These are phyloP conservation scores for Elongisporangium anandrum DNA, from an alignment of 352 stramenopile species.

Conservation along the genomic window DNA sequence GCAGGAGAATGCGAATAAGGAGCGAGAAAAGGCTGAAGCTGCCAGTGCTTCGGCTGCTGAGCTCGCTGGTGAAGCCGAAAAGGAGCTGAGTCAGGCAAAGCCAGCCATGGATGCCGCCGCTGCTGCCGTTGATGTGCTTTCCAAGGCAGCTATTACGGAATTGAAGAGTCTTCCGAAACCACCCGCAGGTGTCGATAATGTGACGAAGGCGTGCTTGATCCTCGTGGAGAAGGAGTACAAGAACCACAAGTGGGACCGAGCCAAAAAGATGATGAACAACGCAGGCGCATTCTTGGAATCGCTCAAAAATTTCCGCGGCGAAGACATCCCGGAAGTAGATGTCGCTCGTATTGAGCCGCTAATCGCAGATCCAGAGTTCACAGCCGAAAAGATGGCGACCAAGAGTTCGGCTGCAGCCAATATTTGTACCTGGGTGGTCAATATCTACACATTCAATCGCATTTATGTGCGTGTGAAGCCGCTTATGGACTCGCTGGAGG, in stretches of 20 bases:
- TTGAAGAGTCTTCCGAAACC: constrained; percentile 96
- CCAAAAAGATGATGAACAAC: constrained; percentile 99
- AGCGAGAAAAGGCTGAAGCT: constrained; percentile 90
- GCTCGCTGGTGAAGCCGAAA: constrained; percentile 92
- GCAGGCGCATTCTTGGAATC: constrained; percentile 93
- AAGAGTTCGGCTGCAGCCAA: constrained; percentile 96
- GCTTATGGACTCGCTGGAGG: constrained; percentile 96
- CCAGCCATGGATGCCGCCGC: constrained; percentile 96
- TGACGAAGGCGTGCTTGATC: constrained; percentile 96
- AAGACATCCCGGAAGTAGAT: constrained; percentile 95
- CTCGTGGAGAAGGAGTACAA: constrained; percentile 98
- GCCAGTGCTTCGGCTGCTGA: constrained; percentile 91
- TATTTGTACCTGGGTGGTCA: constrained; percentile 97
- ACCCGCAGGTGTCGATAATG: constrained; percentile 93
- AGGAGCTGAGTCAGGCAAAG: constrained; percentile 93
- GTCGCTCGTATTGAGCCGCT: constrained; percentile 90
- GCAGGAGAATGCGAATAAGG: constrained; percentile 93
- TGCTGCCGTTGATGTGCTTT: constrained; percentile 95
- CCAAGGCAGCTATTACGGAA: constrained; percentile 95
- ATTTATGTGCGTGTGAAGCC: constrained; percentile 99
- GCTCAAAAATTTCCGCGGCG: constrained; percentile 90
- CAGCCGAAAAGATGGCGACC: constrained; percentile 93
- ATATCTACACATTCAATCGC: constrained; percentile 97
- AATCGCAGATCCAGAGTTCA: constrained; percentile 93
- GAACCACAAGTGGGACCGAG: constrained; percentile 97